Evolutionary conservation across 2,329 filamentous ascomycete genomes (phyloP).

Genomic region (Ascochyta viciae-villosae): DNA sequence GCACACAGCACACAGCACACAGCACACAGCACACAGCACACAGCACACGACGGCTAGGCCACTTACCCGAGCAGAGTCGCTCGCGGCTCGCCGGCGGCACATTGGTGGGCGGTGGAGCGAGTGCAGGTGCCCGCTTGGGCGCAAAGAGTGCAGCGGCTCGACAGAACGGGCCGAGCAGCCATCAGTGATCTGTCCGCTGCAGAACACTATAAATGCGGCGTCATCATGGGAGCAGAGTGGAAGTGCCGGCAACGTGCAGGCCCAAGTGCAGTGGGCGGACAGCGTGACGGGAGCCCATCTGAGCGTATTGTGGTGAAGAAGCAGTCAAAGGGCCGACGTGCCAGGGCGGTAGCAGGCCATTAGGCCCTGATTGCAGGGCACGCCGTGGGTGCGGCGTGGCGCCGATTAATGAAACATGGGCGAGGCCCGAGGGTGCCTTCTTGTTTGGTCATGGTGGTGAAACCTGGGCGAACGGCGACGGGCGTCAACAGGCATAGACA

Average conservation of each 20-base stretch:
- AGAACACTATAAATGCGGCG: conserved; percentile 4
- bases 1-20: no score
- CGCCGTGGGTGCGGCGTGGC: conserved; percentile 23
- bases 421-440: conserved; percentile 32
- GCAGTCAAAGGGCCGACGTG: conserved; percentile 15
- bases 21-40: no score
- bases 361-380: no score
- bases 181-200: conserved; percentile 11
- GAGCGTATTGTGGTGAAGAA: conserved; percentile 12
- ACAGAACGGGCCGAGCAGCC: conserved; percentile 31
- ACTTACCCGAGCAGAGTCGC: conserved; percentile 28
- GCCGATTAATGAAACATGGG: conserved; percentile 33
- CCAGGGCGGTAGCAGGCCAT: neutral
- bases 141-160: conserved; percentile 10
- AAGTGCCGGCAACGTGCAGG: conserved; percentile 8
- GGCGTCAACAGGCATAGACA: conserved; percentile 25
- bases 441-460: conserved; percentile 32
- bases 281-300: conserved; percentile 3
- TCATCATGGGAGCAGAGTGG: conserved; percentile 4
- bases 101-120: neutral
- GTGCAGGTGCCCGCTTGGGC: neutral
- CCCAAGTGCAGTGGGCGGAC: conserved; percentile 4
- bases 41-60: conserved; percentile 10
- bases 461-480: conserved; percentile 23
- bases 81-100: conserved; percentile 15